These are phyloP conservation scores for Phascolomyces articulosus DNA, from an alignment of 371 early-diverging fungal species.

Conservation along the genomic window DNA sequence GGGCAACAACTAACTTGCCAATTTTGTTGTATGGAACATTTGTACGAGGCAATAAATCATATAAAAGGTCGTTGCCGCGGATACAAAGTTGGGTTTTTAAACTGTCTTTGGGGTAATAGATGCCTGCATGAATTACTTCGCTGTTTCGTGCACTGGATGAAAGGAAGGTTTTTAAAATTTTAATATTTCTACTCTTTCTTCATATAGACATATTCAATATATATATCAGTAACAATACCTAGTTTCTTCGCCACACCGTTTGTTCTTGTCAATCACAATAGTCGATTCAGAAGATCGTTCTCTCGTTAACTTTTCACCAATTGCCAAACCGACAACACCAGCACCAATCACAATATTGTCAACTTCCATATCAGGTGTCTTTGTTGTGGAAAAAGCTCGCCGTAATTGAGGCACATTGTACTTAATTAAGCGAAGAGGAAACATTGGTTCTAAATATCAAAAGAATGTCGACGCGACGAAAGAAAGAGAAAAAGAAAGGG, in stretches of 20 bases:
- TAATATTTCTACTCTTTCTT: no score
- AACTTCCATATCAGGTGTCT: constrained; percentile 49
- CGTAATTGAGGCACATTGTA: background rate
- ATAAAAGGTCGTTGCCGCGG: constrained; percentile 73
- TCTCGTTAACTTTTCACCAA: constrained; percentile 65
- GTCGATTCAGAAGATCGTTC: constrained; percentile 47
- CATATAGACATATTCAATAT: no score
- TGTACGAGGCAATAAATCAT: constrained; percentile 57
- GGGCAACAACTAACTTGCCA: constrained; percentile 88
- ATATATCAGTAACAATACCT: constrained; percentile 39
- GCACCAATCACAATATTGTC: constrained; percentile 83
- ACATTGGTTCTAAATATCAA: background rate
- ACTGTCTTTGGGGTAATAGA: constrained; percentile 82
- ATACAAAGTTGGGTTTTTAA: constrained; percentile 84
- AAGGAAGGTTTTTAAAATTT: no score
- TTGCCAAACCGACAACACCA: constrained; percentile 81
- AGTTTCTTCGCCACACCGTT: constrained; percentile 68
- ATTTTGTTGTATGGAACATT: constrained; percentile 53
- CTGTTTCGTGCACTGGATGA: constrained; percentile 85
- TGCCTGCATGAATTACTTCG: constrained; percentile 91
- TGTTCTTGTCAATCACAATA: constrained; percentile 70
- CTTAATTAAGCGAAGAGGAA: background rate
- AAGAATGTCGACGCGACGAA: no score
- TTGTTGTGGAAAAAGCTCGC: background rate
- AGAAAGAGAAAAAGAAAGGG: background rate